These are phyloP conservation scores for Capronia coronata DNA, from an alignment of 2,329 filamentous ascomycete genomes.

Conservation along the genomic window DNA sequence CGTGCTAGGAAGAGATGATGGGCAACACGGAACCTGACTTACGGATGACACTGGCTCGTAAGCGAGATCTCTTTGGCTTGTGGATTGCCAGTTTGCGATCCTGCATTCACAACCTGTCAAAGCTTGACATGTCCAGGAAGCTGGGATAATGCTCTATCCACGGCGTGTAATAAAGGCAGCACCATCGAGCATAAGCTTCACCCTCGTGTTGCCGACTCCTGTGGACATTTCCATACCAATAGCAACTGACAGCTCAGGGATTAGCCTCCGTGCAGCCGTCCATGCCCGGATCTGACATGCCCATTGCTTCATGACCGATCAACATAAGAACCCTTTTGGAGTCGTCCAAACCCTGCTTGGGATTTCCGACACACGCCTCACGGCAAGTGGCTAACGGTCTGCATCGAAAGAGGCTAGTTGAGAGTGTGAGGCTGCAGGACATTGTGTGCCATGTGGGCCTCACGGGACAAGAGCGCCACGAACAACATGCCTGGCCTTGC, in stretches of 20 bases:
- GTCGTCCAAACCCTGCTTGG: not conserved
- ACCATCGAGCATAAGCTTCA: not conserved
- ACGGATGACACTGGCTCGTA: not conserved
- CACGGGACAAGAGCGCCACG: not conserved
- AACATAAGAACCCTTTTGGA: not conserved
- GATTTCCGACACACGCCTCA: not conserved
- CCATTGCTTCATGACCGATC: not conserved
- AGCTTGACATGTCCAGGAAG: not conserved
- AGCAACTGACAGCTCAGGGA: not conserved
- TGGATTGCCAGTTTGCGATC: not conserved
- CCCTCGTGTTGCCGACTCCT: not conserved
- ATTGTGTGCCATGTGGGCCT: not conserved
- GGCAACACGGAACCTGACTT: not conserved
- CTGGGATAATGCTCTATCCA: not conserved
- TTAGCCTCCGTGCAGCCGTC: not conserved
- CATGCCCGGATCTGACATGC: not conserved
- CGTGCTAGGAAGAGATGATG: not conserved
- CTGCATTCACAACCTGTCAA: not conserved
- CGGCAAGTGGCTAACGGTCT: not conserved
- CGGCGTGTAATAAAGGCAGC: not conserved
- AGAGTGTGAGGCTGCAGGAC: slow-evolving; percentile 1
- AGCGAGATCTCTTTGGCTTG: not conserved
- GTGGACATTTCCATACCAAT: not conserved
- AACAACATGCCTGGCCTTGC: not conserved
- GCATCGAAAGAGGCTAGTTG: not conserved